Evolutionary conservation across 2,329 filamentous ascomycete species (phyloP), one percentile per base, ranked within the genome.

Genomic region (Phyllosticta ampelicida): DNA sequence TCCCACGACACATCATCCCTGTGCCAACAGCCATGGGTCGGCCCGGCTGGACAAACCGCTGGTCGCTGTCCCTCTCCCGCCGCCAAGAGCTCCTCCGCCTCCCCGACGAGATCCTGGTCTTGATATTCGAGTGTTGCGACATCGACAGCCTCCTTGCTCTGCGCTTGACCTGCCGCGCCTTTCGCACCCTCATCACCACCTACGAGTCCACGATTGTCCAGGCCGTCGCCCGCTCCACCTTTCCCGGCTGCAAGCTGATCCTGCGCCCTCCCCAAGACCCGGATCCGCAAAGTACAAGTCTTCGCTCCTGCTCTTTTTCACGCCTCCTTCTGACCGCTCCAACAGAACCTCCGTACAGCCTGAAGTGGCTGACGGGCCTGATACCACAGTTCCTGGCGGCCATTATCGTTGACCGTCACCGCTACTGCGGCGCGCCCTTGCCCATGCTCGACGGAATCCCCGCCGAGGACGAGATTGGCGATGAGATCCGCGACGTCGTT

Each of bases 371-470:
- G 2, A 64, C 64, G 44, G 61, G 60, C 9, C 61, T 70, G 13
- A 65, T 71, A 54, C 66, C 65, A 9, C 61, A 61, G 21, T 67
- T 68, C 9, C 61, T 71, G 36, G 68, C 70, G 1, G 62, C 66
- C 4, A 64, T 69, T 18, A 36, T 70, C 21, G 64, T 70, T 5
- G 68, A 70, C 53, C 61, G 64, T 23, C 65, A 70, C 48, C 56
- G 56, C 51, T 54, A 54, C 56, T 58, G 56, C 20, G 56, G 56
- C 55, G 66, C 51, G 59, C 64, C 18, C 61, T 61, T 58, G 52
- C 59, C 20, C 53, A 63, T 26, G 55, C 58, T 49, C 61, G 64
- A 67, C 58, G 65, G 67, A 21, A 65, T 69, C 20, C 64, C 65
- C 2, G 67, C 68, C 23, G 67, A 70, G 56, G 68, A 70, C 44